Evolutionary conservation across 2,329 filamentous ascomycete species (phyloP).

Genomic region (Verticillium longisporum): DNA sequence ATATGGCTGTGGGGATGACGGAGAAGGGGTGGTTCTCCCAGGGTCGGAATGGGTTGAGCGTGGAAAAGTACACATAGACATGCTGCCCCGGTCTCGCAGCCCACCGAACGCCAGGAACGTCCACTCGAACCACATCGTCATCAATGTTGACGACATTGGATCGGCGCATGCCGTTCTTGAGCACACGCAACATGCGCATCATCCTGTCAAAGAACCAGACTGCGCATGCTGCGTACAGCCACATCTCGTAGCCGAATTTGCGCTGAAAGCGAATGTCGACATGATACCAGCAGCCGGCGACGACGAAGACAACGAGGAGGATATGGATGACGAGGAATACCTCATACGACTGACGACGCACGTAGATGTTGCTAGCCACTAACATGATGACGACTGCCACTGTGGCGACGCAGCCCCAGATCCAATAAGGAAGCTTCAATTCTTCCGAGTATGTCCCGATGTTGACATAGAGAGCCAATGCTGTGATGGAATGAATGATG

Average conservation of each 20-base stretch:
- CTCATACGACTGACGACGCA: constrained; percentile 28
- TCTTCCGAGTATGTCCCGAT: constrained; percentile 19
- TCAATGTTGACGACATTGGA: constrained; percentile 28
- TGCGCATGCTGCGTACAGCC: constrained; percentile 22
- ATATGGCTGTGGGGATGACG: constrained; percentile 21
- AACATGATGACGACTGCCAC: constrained; percentile 19
- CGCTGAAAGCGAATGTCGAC: constrained; percentile 20
- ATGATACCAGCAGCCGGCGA: constrained; percentile 34
- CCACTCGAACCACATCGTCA: constrained; percentile 27
- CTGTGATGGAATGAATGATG: constrained; percentile 29
- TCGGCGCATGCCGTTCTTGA: constrained; percentile 25
- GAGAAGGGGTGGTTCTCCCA: constrained; percentile 54
- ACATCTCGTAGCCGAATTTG: constrained; percentile 36
- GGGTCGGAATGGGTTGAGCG: constrained; percentile 24
- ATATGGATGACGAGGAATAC: constrained; percentile 34
- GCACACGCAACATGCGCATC: constrained; percentile 28
- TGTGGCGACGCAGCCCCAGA: constrained; percentile 32
- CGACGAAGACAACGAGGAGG: constrained; percentile 25
- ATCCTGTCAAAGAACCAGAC: constrained; percentile 35
- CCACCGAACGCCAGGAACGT: constrained; percentile 31
- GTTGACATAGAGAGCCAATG: constrained; percentile 21
- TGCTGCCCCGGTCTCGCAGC: constrained; percentile 22
- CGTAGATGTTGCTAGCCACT: constrained; percentile 20
- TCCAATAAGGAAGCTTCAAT: constrained; percentile 24
- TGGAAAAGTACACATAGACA: constrained; percentile 43